A percentile compares a stretch with the other conserved stretches of the same genome.
Conservation (phyloP, 2,329 filamentous ascomycete species). For the Saccharata proteae region DNA sequence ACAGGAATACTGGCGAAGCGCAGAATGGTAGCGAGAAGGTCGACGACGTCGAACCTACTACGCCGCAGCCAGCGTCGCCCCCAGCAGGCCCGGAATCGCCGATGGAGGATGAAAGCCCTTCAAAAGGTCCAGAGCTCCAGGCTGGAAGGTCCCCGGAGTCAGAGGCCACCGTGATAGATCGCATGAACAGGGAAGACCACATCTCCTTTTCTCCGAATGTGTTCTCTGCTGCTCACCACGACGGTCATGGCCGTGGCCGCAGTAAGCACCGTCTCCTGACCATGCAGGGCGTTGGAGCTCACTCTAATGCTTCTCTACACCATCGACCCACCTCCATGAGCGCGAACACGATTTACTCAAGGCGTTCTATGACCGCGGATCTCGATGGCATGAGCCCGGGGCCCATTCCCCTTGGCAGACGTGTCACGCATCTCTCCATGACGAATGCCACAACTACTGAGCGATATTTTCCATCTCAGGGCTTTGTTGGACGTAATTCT, state of each 20-base stretch:
- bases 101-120: too few relatives aligned
- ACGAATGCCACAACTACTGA: slow-evolving; percentile 1
- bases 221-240: slow-evolving; percentile 10
- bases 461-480: slow-evolving; percentile 11
- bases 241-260: slow-evolving; percentile 7
- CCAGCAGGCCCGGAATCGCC: too few relatives aligned
- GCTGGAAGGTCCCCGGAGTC: not conserved
- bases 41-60: too few relatives aligned
- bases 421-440: slow-evolving; percentile 2
- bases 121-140: too few relatives aligned
- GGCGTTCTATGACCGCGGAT: not conserved
- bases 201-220: slow-evolving; percentile 20
- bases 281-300: slow-evolving; percentile 24
- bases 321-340: slow-evolving; percentile 8
- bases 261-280: slow-evolving; percentile 16
- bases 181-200: slow-evolving; percentile 10
- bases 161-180: not conserved
- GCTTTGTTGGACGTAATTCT: slow-evolving; percentile 30
- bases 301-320: slow-evolving; percentile 17
- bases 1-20: too few relatives aligned
- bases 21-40: too few relatives aligned
- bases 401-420: slow-evolving; percentile 8
- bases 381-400: too few relatives aligned
- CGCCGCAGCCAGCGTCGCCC: too few relatives aligned
- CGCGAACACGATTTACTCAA: not conserved